Evolutionary conservation across 2,329 filamentous ascomycete species (phyloP).

Genomic region (Paradendryphiella salina): DNA sequence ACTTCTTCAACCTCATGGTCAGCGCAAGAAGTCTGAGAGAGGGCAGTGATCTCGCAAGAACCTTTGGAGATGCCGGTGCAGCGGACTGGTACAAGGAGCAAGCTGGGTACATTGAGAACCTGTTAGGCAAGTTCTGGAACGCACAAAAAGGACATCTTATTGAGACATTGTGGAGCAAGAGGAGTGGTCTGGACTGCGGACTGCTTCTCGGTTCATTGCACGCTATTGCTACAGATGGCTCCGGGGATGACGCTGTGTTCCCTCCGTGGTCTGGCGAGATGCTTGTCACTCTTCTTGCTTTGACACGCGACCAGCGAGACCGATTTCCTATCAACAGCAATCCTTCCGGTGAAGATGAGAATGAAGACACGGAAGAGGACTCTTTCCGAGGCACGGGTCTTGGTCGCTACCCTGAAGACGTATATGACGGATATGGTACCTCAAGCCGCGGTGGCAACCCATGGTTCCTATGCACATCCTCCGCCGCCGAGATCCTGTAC

Average conservation of each 20-base stretch:
- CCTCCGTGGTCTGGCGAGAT: conserved; percentile 47
- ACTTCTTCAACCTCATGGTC: conserved; percentile 49
- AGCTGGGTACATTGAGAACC: conserved; percentile 39
- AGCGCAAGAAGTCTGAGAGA: conserved; percentile 44
- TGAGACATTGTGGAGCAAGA: conserved; percentile 40
- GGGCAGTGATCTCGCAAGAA: conserved; percentile 39
- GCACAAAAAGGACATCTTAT: conserved; percentile 43
- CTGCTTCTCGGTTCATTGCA: conserved; percentile 47
- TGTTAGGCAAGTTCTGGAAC: conserved; percentile 47
- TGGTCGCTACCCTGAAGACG: conserved; percentile 52
- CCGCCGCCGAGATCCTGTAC: conserved; percentile 49
- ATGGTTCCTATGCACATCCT: conserved; percentile 51
- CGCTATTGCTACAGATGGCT: conserved; percentile 26
- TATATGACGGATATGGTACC: conserved; percentile 46
- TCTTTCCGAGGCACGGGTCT: conserved; percentile 43
- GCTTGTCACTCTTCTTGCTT: conserved; percentile 42
- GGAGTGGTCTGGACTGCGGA: conserved; percentile 46
- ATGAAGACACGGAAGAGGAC: conserved; percentile 10
- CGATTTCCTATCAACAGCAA: conserved; percentile 48
- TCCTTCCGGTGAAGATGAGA: conserved; percentile 14
- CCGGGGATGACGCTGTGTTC: conserved; percentile 29
- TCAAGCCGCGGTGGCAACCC: conserved; percentile 43
- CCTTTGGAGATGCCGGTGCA: conserved; percentile 45
- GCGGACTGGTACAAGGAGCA: conserved; percentile 47
- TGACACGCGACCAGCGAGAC: conserved; percentile 40